Percentiles rank a stretch among this genome's conserved stretches.
phyloP scores from a whole-genome alignment of 192 early-diverging fungal genomes.

The Coemansia sp. region DNA sequence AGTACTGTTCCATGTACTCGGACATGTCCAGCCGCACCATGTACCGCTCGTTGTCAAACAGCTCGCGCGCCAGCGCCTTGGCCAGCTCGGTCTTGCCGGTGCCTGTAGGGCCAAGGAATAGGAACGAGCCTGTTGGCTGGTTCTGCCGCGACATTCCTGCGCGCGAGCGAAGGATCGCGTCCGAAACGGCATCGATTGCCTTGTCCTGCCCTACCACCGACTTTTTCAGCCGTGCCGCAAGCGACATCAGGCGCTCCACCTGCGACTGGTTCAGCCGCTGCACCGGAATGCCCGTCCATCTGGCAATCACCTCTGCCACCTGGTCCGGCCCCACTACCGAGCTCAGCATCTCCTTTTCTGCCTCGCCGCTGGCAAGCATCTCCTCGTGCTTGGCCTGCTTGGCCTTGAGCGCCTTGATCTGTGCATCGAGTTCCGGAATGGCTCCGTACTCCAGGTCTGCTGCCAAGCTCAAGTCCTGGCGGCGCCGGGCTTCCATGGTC shows the following conservation, averaged over 20 bases:
- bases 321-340: conserved; percentile 89
- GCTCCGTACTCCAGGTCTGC: conserved; percentile 94
- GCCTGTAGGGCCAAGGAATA: conserved; percentile 97
- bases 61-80: conserved; percentile 76
- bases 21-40: conserved; percentile 98
- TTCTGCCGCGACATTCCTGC: conserved; percentile 81
- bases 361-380: conserved; percentile 51
- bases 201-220: conserved; percentile 90
- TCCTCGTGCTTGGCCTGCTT: conserved; percentile 67
- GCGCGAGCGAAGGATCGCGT: conserved; percentile 85
- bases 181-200: conserved; percentile 87
- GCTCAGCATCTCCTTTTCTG: conserved; percentile 64
- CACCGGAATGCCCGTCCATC: conserved; percentile 98
- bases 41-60: conserved; percentile 96
- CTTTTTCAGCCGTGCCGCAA: conserved; percentile 74
- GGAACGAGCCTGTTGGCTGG: conserved; percentile 85
- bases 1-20: conserved; percentile 93
- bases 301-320: conserved; percentile 88
- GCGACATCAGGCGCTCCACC: conserved; percentile 76
- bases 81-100: conserved; percentile 89
- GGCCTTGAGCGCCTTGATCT: conserved; percentile 68
- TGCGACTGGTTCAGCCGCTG: conserved; percentile 82
- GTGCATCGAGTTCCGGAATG: conserved; percentile 82
- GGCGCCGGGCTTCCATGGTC: conserved; percentile 79
- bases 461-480: conserved; percentile 78